A percentile compares a stretch with the other conserved stretches of the same genome.
These are phyloP conservation scores for Tuctoria greenei DNA, from an alignment of 176 grass and related monocot genomes.

Conservation along the genomic window DNA sequence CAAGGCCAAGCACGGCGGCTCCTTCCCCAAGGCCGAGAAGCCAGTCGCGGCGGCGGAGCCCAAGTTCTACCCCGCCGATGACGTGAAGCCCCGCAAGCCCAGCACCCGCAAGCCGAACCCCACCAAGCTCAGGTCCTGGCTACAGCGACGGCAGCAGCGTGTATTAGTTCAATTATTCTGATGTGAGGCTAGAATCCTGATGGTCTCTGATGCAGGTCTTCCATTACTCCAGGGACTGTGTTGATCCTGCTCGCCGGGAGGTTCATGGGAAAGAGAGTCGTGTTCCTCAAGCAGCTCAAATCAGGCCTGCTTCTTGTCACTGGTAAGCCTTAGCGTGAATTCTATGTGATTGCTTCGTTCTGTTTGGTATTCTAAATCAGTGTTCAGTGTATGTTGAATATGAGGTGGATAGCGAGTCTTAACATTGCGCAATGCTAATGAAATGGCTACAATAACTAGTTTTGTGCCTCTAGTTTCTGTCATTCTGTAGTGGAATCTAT, in stretches of 20 bases:
- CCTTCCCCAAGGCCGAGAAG: constrained; percentile 67
- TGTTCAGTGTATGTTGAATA: background rate
- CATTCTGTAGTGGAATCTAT: background rate
- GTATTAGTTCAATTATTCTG: background rate
- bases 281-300: constrained; percentile 91
- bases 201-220: constrained; percentile 45
- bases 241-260: constrained; percentile 85
- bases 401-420: background rate
- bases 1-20: constrained; percentile 84
- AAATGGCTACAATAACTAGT: background rate
- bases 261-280: constrained; percentile 96
- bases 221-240: constrained; percentile 78
- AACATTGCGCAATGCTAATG: background rate
- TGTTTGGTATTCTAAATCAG: too few species aligned
- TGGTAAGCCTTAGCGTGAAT: constrained; percentile 31
- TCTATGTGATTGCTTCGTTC: background rate
- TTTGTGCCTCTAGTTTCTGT: background rate
- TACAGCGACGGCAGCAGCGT: background rate
- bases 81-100: constrained; percentile 57
- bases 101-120: constrained; percentile 79
- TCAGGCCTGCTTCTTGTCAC: constrained; percentile 84
- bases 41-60: constrained; percentile 27
- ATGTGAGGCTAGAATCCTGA: background rate
- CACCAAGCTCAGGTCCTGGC: constrained; percentile 76
- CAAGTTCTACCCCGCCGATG: constrained; percentile 94